Evolutionary conservation across 2,329 filamentous ascomycete species (phyloP).

Genomic region (Fusarium vanettenii): DNA sequence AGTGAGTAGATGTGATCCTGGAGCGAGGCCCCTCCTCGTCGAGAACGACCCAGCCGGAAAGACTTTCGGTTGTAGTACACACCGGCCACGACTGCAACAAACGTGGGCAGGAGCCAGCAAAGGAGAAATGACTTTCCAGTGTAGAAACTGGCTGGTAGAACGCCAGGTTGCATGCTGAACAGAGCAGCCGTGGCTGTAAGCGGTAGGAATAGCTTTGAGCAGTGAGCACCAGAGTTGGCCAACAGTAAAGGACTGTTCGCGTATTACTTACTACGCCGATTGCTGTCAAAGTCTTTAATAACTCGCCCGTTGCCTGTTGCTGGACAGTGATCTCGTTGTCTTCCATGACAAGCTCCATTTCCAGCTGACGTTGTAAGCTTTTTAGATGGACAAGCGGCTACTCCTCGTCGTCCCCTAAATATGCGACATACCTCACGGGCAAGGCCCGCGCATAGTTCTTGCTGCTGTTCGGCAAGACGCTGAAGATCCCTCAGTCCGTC

Average conservation of each 20-base stretch:
- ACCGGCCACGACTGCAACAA: neutral
- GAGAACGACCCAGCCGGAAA: neutral
- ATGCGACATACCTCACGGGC: constrained; percentile 3
- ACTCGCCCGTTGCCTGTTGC: neutral
- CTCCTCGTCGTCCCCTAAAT: neutral
- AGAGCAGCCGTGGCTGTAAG: neutral
- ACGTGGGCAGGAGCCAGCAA: neutral
- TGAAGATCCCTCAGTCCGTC: constrained; percentile 5
- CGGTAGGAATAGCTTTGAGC: neutral
- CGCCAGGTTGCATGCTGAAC: constrained; percentile 1
- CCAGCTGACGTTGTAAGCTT: constrained; percentile 1
- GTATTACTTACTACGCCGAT: neutral
- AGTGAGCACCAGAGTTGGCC: neutral
- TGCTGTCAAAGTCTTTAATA: neutral
- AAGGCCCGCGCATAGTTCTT: constrained; percentile 5
- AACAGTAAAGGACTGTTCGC: neutral
- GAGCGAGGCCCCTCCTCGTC: neutral
- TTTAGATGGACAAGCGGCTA: too few species aligned
- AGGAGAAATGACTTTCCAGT: neutral
- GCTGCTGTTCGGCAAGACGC: constrained; percentile 1
- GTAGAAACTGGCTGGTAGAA: neutral
- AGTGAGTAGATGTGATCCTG: neutral
- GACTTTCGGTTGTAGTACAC: neutral
- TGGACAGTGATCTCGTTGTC: neutral
- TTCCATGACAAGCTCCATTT: constrained; percentile 5